Percentiles rank a stretch among this genome's conserved stretches.
These are phyloP conservation scores for Telopea speciosissima DNA, from an alignment of 177 flowering plant genomes.

Conservation along the genomic window DNA sequence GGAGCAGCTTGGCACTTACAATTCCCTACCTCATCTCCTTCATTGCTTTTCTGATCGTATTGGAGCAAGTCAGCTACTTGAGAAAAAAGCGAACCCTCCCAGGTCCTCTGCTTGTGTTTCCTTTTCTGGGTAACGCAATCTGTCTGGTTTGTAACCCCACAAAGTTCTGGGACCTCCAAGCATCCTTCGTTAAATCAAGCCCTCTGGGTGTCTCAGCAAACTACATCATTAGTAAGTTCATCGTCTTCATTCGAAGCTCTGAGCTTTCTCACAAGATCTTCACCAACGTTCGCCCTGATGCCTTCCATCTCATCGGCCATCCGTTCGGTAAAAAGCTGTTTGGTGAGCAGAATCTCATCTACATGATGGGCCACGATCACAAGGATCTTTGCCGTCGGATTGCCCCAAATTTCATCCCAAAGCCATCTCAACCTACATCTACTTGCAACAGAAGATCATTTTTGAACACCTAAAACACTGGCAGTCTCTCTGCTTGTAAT, in stretches of 20 bases:
- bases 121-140: slow-evolving; percentile 67
- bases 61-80: slow-evolving; percentile 65
- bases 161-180: slow-evolving; percentile 63
- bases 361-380: slow-evolving; percentile 75
- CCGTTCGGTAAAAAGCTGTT: slow-evolving; percentile 92
- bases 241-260: slow-evolving; percentile 56
- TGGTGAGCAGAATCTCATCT: slow-evolving; percentile 86
- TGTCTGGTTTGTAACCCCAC: slow-evolving; percentile 57
- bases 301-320: slow-evolving; percentile 77
- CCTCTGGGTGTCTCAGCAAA: slow-evolving; percentile 56
- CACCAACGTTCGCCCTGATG: slow-evolving; percentile 83
- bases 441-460: slow-evolving; percentile 63
- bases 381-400: slow-evolving; percentile 80
- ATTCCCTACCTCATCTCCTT: slow-evolving; percentile 28
- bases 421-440: slow-evolving; percentile 65
- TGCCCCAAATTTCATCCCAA: slow-evolving; percentile 78
- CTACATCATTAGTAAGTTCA: slow-evolving; percentile 67
- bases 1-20: slow-evolving; percentile 13
- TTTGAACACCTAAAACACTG: no score
- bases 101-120: slow-evolving; percentile 57
- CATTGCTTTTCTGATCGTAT: slow-evolving; percentile 27
- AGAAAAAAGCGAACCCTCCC: slow-evolving; percentile 49
- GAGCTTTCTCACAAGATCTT: slow-evolving; percentile 71
- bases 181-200: slow-evolving; percentile 36
- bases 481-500: no score